These are phyloP conservation scores for Jaltomata sinuosa DNA, from an alignment of 257 asterid genomes.

Conservation along the genomic window DNA sequence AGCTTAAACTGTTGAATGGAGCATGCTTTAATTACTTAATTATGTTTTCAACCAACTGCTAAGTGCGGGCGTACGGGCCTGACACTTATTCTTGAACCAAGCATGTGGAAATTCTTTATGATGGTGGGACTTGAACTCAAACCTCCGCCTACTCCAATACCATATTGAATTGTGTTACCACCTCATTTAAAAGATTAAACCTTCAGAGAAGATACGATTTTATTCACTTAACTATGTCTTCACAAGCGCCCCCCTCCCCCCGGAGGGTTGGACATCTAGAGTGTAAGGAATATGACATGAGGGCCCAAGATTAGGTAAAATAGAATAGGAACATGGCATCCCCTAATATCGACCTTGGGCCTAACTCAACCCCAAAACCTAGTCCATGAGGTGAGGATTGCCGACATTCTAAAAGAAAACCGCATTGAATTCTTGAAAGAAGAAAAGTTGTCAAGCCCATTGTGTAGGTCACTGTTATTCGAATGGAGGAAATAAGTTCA, in stretches of 20 bases:
- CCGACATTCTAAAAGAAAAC: not conserved
- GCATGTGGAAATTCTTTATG: not conserved
- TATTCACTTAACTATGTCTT: not conserved
- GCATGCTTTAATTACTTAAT: not conserved
- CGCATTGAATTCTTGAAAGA: not conserved
- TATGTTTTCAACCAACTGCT: not conserved
- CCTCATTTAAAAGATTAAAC: not conserved
- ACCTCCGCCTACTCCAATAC: not conserved
- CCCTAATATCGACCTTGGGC: not conserved
- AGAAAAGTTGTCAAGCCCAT: not conserved
- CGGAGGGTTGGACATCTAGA: not conserved
- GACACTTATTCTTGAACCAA: not conserved
- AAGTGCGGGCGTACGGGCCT: not conserved
- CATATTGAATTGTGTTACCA: not conserved
- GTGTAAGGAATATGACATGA: too few relatives aligned
- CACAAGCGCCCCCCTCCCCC: not conserved
- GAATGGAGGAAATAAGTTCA: not conserved
- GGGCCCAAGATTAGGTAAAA: not conserved
- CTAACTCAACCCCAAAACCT: not conserved
- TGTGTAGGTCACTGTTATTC: not conserved
- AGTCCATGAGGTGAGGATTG: not conserved
- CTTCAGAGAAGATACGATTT: not conserved
- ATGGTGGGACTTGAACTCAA: not conserved
- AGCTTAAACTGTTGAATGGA: not conserved
- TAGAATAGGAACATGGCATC: not conserved